Conservation (phyloP, 1,284 basidiomycete species). For the Ganoderma lingzhi region DNA sequence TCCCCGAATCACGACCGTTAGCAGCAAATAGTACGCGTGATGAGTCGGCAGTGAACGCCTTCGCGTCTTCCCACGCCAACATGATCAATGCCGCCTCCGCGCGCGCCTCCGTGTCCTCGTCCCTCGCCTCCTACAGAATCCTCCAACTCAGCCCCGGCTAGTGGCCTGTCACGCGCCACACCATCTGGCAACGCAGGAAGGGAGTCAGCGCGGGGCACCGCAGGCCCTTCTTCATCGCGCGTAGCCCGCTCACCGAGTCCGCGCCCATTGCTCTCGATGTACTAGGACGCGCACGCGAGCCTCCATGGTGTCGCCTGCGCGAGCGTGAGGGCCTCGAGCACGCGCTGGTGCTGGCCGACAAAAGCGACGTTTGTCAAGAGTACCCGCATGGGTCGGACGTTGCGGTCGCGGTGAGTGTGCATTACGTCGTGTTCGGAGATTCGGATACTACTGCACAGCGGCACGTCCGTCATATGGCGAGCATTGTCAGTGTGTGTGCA, state of each 20-base stretch:
- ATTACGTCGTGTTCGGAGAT: not conserved
- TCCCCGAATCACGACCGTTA: constrained; percentile 56
- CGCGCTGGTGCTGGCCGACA: not conserved
- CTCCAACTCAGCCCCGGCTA: too few relatives aligned
- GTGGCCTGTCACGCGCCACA: too few relatives aligned
- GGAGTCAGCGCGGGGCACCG: too few relatives aligned
- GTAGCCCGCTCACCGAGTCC: too few relatives aligned
- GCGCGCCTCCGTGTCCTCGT: constrained; percentile 51
- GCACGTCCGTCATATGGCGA: not conserved
- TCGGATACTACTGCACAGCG: not conserved
- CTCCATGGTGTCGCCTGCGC: too few relatives aligned
- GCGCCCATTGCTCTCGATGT: too few relatives aligned
- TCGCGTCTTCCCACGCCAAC: constrained; percentile 62
- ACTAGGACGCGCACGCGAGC: too few relatives aligned
- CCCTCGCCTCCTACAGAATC: constrained; percentile 51
- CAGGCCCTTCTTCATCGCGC: too few relatives aligned
- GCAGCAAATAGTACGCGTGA: constrained; percentile 57
- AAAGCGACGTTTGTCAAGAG: not conserved
- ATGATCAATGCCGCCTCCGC: constrained; percentile 62
- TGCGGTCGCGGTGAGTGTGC: not conserved
- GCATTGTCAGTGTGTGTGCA: not conserved
- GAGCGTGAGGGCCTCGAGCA: too few relatives aligned
- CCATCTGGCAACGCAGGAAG: too few relatives aligned
- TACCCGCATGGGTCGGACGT: not conserved
- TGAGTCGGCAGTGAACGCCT: constrained; percentile 51